Percentiles rank a stretch among this genome's conserved stretches.
phyloP scores from a whole-genome alignment of 176 grass and related monocot species.

The Hyparrhenia diplandra region DNA sequence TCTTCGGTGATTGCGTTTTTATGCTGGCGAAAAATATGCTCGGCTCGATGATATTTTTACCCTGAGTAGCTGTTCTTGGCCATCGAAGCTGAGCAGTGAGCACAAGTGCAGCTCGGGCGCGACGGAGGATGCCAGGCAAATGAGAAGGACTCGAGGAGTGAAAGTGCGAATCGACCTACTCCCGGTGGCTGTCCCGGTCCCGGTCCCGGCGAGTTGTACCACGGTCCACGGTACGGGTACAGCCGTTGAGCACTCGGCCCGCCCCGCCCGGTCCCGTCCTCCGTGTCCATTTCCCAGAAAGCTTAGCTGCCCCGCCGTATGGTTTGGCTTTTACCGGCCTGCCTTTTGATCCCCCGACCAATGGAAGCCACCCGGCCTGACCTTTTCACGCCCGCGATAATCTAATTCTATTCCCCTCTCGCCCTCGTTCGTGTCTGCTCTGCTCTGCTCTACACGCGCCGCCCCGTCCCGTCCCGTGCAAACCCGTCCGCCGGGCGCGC shows the following conservation, averaged over 20 bases:
- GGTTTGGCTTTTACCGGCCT: constrained; percentile 37
- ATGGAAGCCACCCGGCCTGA: neutral
- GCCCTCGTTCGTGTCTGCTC: too few relatives aligned
- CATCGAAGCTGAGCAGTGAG: neutral
- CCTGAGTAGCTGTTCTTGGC: too few relatives aligned
- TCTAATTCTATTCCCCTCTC: too few relatives aligned
- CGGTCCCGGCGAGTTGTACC: neutral
- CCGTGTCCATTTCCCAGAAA: constrained; percentile 18
- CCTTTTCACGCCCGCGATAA: neutral
- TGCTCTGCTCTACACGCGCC: too few relatives aligned
- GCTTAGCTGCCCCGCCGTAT: constrained; percentile 27
- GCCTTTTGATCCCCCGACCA: constrained; percentile 29
- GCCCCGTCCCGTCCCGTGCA: neutral
- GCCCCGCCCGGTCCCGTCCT: neutral
- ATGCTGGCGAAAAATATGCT: neutral
- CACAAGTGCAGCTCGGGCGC: too few relatives aligned
- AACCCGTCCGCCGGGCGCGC: too few relatives aligned
- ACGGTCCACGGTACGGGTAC: neutral
- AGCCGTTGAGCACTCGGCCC: neutral
- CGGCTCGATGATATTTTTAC: neutral
- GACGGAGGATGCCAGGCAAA: neutral
- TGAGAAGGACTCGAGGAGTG: neutral
- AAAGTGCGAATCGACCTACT: neutral
- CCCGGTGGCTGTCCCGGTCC: too few relatives aligned
- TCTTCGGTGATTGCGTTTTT: constrained; percentile 22